phyloP scores from a whole-genome alignment of 805 yeast genomes.

The Candida wancherniae region DNA sequence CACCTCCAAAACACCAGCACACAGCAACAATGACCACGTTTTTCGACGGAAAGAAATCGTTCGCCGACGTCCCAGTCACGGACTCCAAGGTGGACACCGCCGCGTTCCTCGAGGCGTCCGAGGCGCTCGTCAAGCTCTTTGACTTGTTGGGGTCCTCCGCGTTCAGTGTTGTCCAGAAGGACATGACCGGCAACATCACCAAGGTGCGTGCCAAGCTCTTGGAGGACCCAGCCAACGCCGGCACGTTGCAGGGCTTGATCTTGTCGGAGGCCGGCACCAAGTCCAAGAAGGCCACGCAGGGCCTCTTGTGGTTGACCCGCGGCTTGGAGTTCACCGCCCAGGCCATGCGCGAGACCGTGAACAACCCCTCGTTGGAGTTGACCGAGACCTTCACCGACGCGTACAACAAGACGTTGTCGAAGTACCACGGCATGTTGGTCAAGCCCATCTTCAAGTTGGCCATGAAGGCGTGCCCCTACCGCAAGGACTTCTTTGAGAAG shows the following conservation, averaged over 20 bases:
- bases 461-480: slow-evolving; percentile 92
- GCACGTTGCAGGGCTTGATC: slow-evolving; percentile 75
- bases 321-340: slow-evolving; percentile 89
- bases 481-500: slow-evolving; percentile 78
- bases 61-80: slow-evolving; percentile 65
- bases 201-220: slow-evolving; percentile 67
- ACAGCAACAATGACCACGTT: slow-evolving; percentile 55
- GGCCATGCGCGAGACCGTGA: slow-evolving; percentile 77
- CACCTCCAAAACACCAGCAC: not conserved
- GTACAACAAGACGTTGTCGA: slow-evolving; percentile 73
- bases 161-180: slow-evolving; percentile 78
- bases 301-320: slow-evolving; percentile 78
- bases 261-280: slow-evolving; percentile 64
- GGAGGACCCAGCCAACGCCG: slow-evolving; percentile 56
- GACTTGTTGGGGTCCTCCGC: slow-evolving; percentile 84
- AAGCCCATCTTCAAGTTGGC: slow-evolving; percentile 89
- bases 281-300: slow-evolving; percentile 82
- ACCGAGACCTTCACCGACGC: slow-evolving; percentile 77
- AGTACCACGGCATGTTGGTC: slow-evolving; percentile 76
- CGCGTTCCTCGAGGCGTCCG: slow-evolving; percentile 77
- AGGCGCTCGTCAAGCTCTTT: slow-evolving; percentile 75
- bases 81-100: slow-evolving; percentile 66
- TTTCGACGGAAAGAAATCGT: slow-evolving; percentile 73
- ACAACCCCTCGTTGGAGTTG: slow-evolving; percentile 60
- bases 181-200: slow-evolving; percentile 80